Evolutionary conservation across 2,329 filamentous ascomycete genomes (phyloP), one percentile per base, ranked within the genome.

Genomic region (Fusarium sp.): DNA sequence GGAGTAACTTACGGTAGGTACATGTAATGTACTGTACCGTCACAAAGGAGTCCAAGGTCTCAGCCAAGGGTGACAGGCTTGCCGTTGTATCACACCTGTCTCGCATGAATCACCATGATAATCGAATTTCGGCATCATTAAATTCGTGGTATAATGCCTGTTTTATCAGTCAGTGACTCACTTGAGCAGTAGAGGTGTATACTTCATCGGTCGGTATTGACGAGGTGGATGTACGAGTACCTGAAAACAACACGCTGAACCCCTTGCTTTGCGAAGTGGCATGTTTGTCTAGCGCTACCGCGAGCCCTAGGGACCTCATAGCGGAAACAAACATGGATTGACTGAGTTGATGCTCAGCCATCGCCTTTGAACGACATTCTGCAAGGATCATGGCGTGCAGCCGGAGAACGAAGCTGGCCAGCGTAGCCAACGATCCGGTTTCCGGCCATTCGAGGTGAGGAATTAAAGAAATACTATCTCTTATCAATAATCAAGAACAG

Each of bases 61-160:
- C 39, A 49, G 22, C 34, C 36, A 50, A 48, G 34, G 48, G 42
- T 45, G 44, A 53, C 39, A 32, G 28, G 47, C 55, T 54, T 22
- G 48, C 45, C 48, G 15, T 53, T 53, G 47, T 39, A 32, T n/a
- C 25, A 42, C 36, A 36, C 24, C 48, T 22, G 48, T 55, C 22
- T 35, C 39, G 61, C 56, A 65, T 64, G 56, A 65, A 62, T 53
- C n/a, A 42, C 44, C 31, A 45, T 50, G 25, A 36, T 19, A 53
- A 48, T 57, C 47, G 45, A 62, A 58, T 62, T 47, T 62, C 56
- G 57, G 56, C 28, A 54, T 45, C 26, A 39, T 28, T 28, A 39
- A 13, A 34, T 19, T 47, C 39, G 26, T 15, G 31, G 31, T 29
- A 40, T 22, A 8, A 41, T 41, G 15, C 32, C 36, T 25, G 26